A percentile compares a stretch with the other conserved stretches of the same genome.
phyloP scores from a whole-genome alignment of 2,329 filamentous ascomycete species.

The Botrytis medusae region DNA sequence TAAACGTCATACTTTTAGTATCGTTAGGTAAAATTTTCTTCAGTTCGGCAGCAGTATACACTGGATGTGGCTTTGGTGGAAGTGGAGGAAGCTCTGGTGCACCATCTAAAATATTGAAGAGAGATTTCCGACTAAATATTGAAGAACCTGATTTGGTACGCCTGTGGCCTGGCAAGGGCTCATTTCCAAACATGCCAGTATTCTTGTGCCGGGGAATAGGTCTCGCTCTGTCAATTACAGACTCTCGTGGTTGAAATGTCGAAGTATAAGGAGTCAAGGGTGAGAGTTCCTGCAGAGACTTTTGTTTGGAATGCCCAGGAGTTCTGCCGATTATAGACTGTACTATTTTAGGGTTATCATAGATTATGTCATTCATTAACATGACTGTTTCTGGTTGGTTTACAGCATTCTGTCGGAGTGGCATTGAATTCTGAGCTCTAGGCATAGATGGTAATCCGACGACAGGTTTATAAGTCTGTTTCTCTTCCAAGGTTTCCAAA shows the following conservation, averaged over 20 bases:
- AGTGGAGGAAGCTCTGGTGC: constrained; percentile 53
- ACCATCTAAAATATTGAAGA: constrained; percentile 48
- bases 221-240: constrained; percentile 40
- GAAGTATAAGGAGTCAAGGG: constrained; percentile 23
- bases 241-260: constrained; percentile 30
- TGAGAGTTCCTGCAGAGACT: constrained; percentile 24
- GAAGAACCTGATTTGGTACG: constrained; percentile 53
- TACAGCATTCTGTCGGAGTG: constrained; percentile 22
- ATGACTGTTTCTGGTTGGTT: constrained; percentile 51
- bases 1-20: constrained; percentile 58
- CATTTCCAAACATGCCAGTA: constrained; percentile 49
- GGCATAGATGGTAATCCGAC: constrained; percentile 36
- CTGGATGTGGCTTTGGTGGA: constrained; percentile 43
- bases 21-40: constrained; percentile 50
- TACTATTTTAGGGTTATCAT: constrained; percentile 52
- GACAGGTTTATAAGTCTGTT: constrained; percentile 23
- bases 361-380: constrained; percentile 57
- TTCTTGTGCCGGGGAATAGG: constrained; percentile 40
- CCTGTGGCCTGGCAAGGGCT: constrained; percentile 44
- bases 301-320: constrained; percentile 26
- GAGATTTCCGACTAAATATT: constrained; percentile 47
- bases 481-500: constrained; percentile 30
- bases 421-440: constrained; percentile 27
- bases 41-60: constrained; percentile 45
- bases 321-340: constrained; percentile 50